Conservation (phyloP, 148 eudicot genomes). For the Fagopyrum esculentum region DNA sequence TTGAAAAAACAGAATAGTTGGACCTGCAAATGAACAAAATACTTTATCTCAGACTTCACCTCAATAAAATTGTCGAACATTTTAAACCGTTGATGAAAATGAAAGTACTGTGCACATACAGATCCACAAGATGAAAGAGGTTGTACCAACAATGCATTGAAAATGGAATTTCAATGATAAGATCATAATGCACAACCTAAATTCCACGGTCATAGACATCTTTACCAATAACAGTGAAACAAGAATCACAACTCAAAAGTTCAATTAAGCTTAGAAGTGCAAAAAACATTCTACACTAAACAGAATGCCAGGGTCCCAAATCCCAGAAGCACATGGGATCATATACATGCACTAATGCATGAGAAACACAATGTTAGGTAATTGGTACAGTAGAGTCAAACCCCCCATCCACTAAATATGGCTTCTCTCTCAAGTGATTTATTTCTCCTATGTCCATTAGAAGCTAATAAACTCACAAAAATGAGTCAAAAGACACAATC, state of each 20-base stretch:
- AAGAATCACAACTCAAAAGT: constrained; percentile 2
- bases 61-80: neutral
- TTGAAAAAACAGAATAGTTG: constrained; percentile 91
- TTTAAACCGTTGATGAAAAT: neutral
- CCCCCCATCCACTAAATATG: neutral
- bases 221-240: neutral
- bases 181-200: neutral
- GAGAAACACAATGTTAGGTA: neutral
- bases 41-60: constrained; percentile 9
- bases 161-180: neutral
- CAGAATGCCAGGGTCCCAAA: neutral
- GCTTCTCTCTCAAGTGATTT: neutral
- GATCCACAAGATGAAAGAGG: neutral
- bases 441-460: neutral
- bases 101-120: neutral
- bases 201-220: neutral
- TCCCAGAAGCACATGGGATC: neutral
- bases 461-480: neutral
- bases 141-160: neutral
- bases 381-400: neutral
- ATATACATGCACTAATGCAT: neutral
- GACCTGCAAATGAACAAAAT: constrained; percentile 57
- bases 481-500: neutral
- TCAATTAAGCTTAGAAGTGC: too few relatives aligned
- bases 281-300: neutral